A percentile compares a stretch with the other conserved stretches of the same genome.
Conservation (phyloP, 169 alveolate species). For the Plasmodium vivax region DNA sequence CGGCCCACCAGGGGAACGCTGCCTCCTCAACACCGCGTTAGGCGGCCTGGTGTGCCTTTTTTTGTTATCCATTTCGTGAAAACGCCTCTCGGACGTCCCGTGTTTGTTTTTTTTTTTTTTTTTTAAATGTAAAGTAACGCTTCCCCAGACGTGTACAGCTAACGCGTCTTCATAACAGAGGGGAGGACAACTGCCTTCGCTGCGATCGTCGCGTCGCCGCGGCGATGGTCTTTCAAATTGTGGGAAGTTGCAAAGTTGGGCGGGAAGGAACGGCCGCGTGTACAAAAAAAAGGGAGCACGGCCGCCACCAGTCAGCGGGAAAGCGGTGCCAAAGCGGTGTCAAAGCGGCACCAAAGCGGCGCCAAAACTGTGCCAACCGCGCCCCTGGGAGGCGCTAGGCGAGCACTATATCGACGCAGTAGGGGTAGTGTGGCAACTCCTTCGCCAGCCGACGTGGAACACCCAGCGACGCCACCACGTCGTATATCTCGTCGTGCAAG, state of each 20-base stretch:
- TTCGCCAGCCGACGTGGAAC: constrained; percentile 3
- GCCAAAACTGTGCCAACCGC: background rate
- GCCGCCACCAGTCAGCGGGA: background rate
- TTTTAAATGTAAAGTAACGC: constrained; percentile 16
- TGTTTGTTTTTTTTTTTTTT: background rate
- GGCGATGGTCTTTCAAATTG: background rate
- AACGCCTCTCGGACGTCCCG: background rate
- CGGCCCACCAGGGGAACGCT: background rate
- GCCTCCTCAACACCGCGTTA: background rate
- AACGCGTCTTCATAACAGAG: background rate
- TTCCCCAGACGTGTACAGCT: background rate
- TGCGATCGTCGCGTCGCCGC: background rate
- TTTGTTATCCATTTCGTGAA: constrained; percentile 10
- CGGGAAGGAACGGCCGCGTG: background rate
- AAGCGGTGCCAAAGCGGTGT: background rate
- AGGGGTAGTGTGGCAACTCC: constrained; percentile 57
- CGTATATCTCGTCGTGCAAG: constrained; percentile 43
- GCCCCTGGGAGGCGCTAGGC: background rate
- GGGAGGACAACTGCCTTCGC: background rate
- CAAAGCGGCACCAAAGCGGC: background rate
- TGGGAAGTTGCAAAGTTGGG: background rate
- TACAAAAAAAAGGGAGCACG: background rate
- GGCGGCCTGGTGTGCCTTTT: background rate
- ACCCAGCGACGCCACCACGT: constrained; percentile 9
- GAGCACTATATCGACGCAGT: constrained; percentile 66